Conservation (phyloP, 805 yeast species). For the Kuraishia ogatae region DNA sequence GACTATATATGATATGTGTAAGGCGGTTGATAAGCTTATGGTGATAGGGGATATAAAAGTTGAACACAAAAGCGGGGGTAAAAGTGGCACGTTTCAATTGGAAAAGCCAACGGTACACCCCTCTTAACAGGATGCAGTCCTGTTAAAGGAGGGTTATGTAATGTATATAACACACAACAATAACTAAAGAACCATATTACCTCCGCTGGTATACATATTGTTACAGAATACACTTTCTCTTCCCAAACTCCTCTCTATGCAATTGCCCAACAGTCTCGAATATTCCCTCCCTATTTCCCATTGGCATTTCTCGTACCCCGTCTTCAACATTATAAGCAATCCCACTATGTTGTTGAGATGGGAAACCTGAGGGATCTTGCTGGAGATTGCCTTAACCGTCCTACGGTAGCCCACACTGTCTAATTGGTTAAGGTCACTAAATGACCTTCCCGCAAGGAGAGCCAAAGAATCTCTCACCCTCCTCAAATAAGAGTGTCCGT, state of each 20-base stretch:
- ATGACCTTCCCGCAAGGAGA: constrained; percentile 11
- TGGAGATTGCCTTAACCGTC: constrained; percentile 25
- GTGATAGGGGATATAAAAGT: constrained; percentile 28
- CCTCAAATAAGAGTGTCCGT: constrained; percentile 36
- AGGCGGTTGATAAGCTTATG: constrained; percentile 46
- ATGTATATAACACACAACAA: no score
- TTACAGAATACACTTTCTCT: constrained; percentile 33
- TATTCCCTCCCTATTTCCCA: constrained; percentile 55
- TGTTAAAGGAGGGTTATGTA: no score
- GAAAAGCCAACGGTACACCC: not conserved
- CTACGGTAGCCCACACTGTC: constrained; percentile 23
- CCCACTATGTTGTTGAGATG: constrained; percentile 45
- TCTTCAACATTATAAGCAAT: constrained; percentile 30
- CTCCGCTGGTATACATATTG: constrained; percentile 30
- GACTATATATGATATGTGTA: constrained; percentile 52
- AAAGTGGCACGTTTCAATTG: constrained; percentile 13
- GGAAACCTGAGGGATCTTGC: constrained; percentile 22
- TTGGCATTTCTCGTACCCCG: constrained; percentile 25
- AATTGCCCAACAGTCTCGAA: constrained; percentile 37
- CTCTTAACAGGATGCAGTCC: no score
- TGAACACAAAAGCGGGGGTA: constrained; percentile 34
- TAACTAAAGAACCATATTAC: no score
- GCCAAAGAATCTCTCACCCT: constrained; percentile 32
- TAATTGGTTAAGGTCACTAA: constrained; percentile 8
- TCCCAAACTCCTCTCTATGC: constrained; percentile 46